These are phyloP conservation scores for Quercus mongolica DNA, from an alignment of 306 rosid species.

Conservation along the genomic window DNA sequence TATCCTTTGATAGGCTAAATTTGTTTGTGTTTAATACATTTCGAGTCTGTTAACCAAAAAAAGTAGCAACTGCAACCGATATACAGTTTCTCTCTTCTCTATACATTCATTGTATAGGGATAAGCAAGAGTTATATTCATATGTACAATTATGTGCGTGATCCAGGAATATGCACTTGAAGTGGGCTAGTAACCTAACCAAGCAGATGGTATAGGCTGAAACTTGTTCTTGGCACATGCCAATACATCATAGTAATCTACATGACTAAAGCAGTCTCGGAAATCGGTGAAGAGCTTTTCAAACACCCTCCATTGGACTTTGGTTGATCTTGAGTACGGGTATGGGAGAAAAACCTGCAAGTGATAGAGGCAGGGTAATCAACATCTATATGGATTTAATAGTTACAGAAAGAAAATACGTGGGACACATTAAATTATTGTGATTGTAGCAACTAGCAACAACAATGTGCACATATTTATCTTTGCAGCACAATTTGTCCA, in stretches of 20 bases:
- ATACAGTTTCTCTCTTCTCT: too few species aligned
- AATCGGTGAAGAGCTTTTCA: slow-evolving; percentile 84
- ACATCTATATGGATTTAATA: background rate
- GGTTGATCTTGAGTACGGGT: slow-evolving; percentile 59
- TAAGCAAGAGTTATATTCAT: background rate
- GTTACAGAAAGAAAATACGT: background rate
- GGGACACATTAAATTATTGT: too few species aligned
- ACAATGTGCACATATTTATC: background rate
- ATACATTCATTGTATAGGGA: background rate
- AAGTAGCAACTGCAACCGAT: too few species aligned
- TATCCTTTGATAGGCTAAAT: too few species aligned
- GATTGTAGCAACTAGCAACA: background rate
- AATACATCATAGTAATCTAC: slow-evolving; percentile 64
- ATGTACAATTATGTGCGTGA: background rate
- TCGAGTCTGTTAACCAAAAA: too few species aligned
- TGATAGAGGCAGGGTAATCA: background rate
- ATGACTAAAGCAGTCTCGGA: slow-evolving; percentile 69
- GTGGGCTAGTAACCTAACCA: slow-evolving; percentile 65
- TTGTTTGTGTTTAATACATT: too few species aligned
- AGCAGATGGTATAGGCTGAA: slow-evolving; percentile 71
- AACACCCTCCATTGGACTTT: slow-evolving; percentile 84
- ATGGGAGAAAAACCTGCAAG: slow-evolving; percentile 74
- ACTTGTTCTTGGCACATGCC: slow-evolving; percentile 73
- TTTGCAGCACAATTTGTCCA: background rate
- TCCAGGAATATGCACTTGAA: background rate